Conservation (phyloP, 2,329 filamentous ascomycete genomes). For the Harringtonia lauricola region DNA sequence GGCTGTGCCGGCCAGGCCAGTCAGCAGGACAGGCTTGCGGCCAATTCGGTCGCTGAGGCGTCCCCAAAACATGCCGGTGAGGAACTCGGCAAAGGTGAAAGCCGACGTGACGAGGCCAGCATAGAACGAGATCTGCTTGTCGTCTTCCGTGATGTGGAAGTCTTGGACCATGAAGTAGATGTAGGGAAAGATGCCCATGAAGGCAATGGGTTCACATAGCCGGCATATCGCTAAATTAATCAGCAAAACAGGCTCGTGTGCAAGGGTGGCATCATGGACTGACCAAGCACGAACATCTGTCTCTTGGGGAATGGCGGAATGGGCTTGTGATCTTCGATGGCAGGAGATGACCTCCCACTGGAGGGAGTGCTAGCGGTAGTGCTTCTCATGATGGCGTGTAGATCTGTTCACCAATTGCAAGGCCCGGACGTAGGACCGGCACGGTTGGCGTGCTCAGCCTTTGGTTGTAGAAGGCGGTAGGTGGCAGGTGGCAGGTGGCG, state of each 20-base stretch:
- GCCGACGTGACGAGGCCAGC: slow-evolving; percentile 93
- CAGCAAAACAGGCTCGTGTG: slow-evolving; percentile 2
- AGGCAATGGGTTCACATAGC: slow-evolving; percentile 96
- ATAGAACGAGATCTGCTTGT: slow-evolving; percentile 77
- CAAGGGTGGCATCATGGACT: slow-evolving; percentile 1
- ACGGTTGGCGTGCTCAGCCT: no score
- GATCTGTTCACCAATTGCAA: background rate
- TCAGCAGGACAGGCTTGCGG: slow-evolving; percentile 82
- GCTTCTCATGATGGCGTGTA: background rate
- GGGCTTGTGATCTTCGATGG: background rate
- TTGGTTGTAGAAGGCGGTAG: no score
- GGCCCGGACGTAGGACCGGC: no score
- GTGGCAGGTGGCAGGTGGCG: no score
- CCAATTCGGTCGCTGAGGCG: slow-evolving; percentile 84
- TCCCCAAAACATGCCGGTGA: slow-evolving; percentile 87
- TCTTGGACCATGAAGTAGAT: slow-evolving; percentile 96
- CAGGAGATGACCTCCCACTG: background rate
- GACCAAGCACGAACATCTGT: slow-evolving; percentile 27
- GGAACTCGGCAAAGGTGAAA: slow-evolving; percentile 92
- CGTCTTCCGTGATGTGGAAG: slow-evolving; percentile 72
- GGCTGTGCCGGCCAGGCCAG: slow-evolving; percentile 81
- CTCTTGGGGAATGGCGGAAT: slow-evolving; percentile 23
- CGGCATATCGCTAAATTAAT: slow-evolving; percentile 67
- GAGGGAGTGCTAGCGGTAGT: background rate
- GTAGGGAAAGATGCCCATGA: slow-evolving; percentile 99